Conservation (phyloP, 2,329 filamentous ascomycete genomes). For the Tothia fuscella region DNA sequence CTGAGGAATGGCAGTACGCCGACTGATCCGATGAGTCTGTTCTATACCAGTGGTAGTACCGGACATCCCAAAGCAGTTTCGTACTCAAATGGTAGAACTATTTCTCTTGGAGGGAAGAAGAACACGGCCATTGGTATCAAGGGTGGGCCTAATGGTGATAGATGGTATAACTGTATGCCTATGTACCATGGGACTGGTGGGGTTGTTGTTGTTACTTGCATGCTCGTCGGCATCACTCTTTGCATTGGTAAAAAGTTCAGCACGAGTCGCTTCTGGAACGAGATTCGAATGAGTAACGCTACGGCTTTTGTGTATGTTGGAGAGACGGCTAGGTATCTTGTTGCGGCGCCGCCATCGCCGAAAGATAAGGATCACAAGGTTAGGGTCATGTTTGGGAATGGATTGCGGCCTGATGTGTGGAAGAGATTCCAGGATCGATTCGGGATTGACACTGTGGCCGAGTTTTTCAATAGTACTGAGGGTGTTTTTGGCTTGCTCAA, state of each 20-base stretch:
- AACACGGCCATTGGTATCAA: constrained; percentile 25
- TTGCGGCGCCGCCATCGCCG: constrained; percentile 53
- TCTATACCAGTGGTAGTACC: constrained; percentile 69
- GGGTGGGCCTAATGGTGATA: constrained; percentile 35
- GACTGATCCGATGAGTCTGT: constrained; percentile 47
- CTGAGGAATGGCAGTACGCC: constrained; percentile 41
- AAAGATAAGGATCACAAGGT: constrained; percentile 49
- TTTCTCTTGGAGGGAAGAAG: constrained; percentile 26
- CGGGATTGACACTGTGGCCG: constrained; percentile 48
- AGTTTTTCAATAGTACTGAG: constrained; percentile 72
- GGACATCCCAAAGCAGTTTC: constrained; percentile 61
- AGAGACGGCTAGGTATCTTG: constrained; percentile 62
- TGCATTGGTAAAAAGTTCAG: constrained; percentile 58
- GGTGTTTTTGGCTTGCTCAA: constrained; percentile 54
- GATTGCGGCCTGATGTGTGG: constrained; percentile 59
- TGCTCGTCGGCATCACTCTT: constrained; percentile 44
- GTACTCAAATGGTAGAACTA: constrained; percentile 42
- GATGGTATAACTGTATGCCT: constrained; percentile 68
- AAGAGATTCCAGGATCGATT: constrained; percentile 51
- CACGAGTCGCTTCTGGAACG: constrained; percentile 57
- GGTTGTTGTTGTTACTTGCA: constrained; percentile 43
- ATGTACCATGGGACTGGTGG: constrained; percentile 66
- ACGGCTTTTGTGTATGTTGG: constrained; percentile 69
- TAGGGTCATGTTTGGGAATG: constrained; percentile 52
- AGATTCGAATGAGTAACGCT: constrained; percentile 54